Base-by-base conservation (phyloP, 148 eudicot species). In the Rhododendron molle region DNA sequence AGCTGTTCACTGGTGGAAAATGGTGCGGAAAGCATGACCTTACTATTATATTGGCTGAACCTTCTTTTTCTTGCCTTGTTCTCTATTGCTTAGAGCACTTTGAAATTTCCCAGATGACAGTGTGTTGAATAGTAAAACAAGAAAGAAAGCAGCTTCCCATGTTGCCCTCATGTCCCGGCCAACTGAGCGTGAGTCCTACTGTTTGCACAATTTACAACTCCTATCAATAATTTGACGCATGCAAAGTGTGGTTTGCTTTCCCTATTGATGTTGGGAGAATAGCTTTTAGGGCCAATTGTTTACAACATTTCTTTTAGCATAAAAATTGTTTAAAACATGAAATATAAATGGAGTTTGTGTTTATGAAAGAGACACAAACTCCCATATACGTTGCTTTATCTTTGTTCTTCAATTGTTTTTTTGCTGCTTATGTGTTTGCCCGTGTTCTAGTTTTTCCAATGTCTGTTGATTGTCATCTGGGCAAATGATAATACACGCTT, bases 111-210 rank as follows among this genome's bases (percentile, higher is more conserved):
- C 94, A 96, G 98, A 91, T 65, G 89, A 56, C 74, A 85, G 77
- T 82, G 80, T 82, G 50, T 82, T 74, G 50, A 83, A 67, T 71
- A 71, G 87, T 52, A 74, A 49, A 83, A 77, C 34, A 2, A 85
- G 87, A 83, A 89, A 84, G 81, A 93, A 86, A 87, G 92, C 86
- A 81, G 85, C 91, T 86, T 47, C 86, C 34, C 93, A 96, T 88
- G 81, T 93, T 87, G 92, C 94, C 62, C 88, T 96, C 67, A 82
- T 90, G 92, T 89, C 88, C 62, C 91, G 98, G 26, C 91, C 91
- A 82, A 93, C 98, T 81, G 98, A 96, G 87, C 98, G 98, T 96
- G 86, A 91, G 98, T 90, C 83, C 85, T 83, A n/a, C 71, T 30
- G 69, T 52, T 79, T 21, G 20, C 50, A 34, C 36, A 23, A 26